Base-by-base conservation (phyloP, 2,329 filamentous ascomycete species). In the Cryoendolithus antarcticus region DNA sequence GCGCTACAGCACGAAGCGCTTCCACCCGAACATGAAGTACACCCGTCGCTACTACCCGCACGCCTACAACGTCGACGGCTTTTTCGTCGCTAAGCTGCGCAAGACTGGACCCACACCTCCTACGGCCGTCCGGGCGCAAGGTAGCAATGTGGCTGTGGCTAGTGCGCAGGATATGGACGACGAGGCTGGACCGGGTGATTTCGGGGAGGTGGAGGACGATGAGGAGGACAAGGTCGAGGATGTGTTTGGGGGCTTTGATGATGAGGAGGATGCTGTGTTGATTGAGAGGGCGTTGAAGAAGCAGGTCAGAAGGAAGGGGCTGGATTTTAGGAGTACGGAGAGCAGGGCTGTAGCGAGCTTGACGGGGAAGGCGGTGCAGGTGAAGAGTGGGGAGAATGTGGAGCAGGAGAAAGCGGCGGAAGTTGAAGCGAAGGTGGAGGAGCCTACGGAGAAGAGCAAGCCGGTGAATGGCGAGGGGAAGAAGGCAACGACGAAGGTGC, bases 21-120 rank as follows among this genome's bases (percentile, higher is more conserved):
- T 98, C 64, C 82, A 93, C 58, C 73, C 82, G 4, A 82, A 76
- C 49, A 76, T 98, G 68, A 83, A 81, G 56, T 69, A 88, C 58
- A 88, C 86, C 10, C 71, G 85, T 48, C 72, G 88, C 41, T 94
- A 86, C 68, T 94, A 93, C 64, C 86, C 86, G 1, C 86, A 94
- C 60, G 75, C 82, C 12, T 86, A 91, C 68, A 94, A 95, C 65
- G 86, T 98, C 28, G 91, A 96, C 60, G 91, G 91, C 48, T 98
- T 98, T 77, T 98, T 86, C 60, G 91, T 98, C 45, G 85, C 86
- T 55, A 98, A 98, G 64, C 82, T 98, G 65, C 88, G 93, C 64
- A 98, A 98, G 72, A 76, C 76, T 10, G 89, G 77, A 0, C 82
- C 85, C 3, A 84, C 82, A 31, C 80, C 83, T 1, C 64, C 70